These are phyloP conservation scores for Stygiomarasmius scandens DNA, from an alignment of 1,284 basidiomycete genomes.

Conservation along the genomic window DNA sequence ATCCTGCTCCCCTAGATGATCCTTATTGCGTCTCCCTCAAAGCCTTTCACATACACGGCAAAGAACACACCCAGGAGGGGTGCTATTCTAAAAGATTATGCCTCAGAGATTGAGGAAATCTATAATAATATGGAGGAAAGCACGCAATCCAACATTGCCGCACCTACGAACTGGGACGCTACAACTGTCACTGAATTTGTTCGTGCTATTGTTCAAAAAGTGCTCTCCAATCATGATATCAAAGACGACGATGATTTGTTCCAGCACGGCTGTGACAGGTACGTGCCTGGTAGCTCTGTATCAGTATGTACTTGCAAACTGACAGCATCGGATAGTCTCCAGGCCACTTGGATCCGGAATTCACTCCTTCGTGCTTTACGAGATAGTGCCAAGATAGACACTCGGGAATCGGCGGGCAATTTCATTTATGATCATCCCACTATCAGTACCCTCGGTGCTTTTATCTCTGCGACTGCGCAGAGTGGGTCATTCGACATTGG, in stretches of 20 bases:
- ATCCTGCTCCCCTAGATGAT: slow-evolving; percentile 26
- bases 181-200: too few species aligned
- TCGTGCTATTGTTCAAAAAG: slow-evolving; percentile 23
- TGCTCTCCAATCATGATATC: slow-evolving; percentile 24
- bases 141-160: too few species aligned
- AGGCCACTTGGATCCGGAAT: slow-evolving; percentile 43
- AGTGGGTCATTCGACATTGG: not conserved
- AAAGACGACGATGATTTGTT: slow-evolving; percentile 44
- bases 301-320: not conserved
- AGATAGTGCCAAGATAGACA: too few species aligned
- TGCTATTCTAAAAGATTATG: too few species aligned
- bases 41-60: too few species aligned
- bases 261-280: slow-evolving; percentile 48
- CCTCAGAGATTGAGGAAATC: too few species aligned
- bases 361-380: too few species aligned
- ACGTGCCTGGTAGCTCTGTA: slow-evolving; percentile 1
- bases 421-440: slow-evolving; percentile 17
- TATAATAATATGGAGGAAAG: too few species aligned
- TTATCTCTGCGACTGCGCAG: slow-evolving; percentile 6
- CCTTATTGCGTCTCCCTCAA: slow-evolving; percentile 19
- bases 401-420: too few species aligned
- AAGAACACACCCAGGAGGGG: too few species aligned
- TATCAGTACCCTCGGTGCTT: slow-evolving; percentile 27
- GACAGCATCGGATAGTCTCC: slow-evolving; percentile 32
- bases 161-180: too few species aligned